Evolutionary conservation across 306 rosid species (phyloP), one percentile per base, ranked within the genome.

Genomic region (Urtica urens): DNA sequence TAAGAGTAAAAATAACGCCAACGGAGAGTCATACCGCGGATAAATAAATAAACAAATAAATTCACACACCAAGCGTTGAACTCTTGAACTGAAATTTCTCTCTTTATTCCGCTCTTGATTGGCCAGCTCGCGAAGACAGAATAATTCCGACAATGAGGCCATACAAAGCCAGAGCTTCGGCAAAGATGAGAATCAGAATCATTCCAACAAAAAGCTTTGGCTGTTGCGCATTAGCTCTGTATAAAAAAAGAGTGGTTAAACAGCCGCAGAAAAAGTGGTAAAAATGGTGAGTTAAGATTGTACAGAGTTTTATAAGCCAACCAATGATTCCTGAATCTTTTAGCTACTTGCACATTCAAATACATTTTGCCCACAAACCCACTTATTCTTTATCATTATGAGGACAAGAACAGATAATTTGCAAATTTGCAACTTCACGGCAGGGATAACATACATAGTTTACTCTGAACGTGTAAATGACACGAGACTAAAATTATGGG

Each of bases 141-240:
- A 82, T 78, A 68, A 82, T 78, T 21, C 93, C 86, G 53, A 82
- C 93, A 55, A 78, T 82, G 7, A 82, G 83, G 57, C 86, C 93
- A 26, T 78, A 78, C 69, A 81, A 71, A 5, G 93, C 93, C 73
- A 78, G 64, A 1, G 83, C 86, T 56, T 82, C 81, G 17, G 79
- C 87, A 55, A 79, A 82, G 70, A 82, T 82, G 75, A 79, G 87
- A 63, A 76, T 73, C 14, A 82, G 81, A 66, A 76, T 73, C 81
- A 79, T 82, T 45, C 83, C 79, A 23, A 79, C 79, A 51, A 79
- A 76, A 41, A 71, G 80, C 78, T 83, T 76, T 5, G 79, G 82
- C 70, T 73, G 83, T 26, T 82, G 81, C 7, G 87, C 84, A 51
- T 79, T 81, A 19, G 78, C 87, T 70, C 81, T 69, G 53, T 65